Percentiles rank a stretch among this genome's conserved stretches.
These are phyloP conservation scores for Euclidium syriacum DNA, from an alignment of 345 rosid genomes.

Conservation along the genomic window DNA sequence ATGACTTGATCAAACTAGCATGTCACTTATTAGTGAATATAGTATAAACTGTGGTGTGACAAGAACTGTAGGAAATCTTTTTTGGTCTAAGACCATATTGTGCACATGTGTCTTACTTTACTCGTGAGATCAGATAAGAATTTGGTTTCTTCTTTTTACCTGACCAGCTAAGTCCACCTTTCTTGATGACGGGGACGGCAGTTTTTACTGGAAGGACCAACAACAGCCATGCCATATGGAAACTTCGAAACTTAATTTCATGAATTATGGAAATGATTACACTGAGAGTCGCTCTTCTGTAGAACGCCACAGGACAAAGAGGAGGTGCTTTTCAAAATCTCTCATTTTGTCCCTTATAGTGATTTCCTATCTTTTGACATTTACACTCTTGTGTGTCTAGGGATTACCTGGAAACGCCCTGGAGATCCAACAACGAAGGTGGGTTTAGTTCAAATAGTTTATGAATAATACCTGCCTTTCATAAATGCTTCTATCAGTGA, in stretches of 20 bases:
- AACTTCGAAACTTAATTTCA: conserved; percentile 26
- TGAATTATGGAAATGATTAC: conserved; percentile 31
- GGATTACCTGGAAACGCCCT: conserved; percentile 34
- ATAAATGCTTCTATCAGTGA: conserved; percentile 7
- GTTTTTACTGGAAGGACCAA: conserved; percentile 36
- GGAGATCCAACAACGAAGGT: conserved; percentile 48
- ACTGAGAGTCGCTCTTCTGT: conserved; percentile 36
- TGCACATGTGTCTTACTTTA: conserved; percentile 11
- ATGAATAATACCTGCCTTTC: not conserved
- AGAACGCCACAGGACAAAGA: conserved; percentile 31
- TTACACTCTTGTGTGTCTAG: conserved; percentile 33
- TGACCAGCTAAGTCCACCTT: conserved; percentile 33
- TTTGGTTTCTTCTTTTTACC: conserved; percentile 3
- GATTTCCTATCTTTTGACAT: conserved; percentile 15
- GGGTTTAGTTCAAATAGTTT: conserved; percentile 8
- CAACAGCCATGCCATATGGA: conserved; percentile 34
- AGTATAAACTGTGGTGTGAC: conserved; percentile 12
- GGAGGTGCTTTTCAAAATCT: conserved; percentile 39
- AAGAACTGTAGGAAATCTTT: conserved; percentile 5
- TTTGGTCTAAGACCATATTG: not conserved
- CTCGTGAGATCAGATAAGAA: conserved; percentile 9
- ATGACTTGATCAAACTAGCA: conserved; percentile 5
- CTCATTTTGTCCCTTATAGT: conserved; percentile 6
- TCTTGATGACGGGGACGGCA: conserved; percentile 33
- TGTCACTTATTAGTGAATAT: conserved; percentile 7